Evolutionary conservation across 2,329 filamentous ascomycete genomes (phyloP).

Genomic region (Cadophora sp.): DNA sequence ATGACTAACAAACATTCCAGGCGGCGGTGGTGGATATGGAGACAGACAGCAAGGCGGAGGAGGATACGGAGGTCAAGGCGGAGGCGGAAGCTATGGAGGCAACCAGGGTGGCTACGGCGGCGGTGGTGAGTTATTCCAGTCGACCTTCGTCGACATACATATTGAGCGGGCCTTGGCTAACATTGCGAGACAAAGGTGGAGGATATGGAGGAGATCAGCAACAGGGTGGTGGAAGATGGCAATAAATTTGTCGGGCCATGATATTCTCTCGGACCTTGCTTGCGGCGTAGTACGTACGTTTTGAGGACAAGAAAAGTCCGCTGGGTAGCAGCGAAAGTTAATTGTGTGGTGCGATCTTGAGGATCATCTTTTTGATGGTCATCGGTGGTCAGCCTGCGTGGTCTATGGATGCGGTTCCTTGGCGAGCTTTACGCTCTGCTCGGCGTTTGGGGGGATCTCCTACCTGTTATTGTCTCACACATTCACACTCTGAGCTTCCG

Average conservation of each 20-base stretch:
- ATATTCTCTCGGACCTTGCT: conserved; percentile 42
- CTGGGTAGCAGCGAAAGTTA: conserved; percentile 45
- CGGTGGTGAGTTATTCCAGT: conserved; percentile 37
- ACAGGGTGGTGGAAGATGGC: conserved; percentile 41
- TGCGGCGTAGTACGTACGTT: conserved; percentile 38
- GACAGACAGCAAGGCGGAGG: conserved; percentile 61
- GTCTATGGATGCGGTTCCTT: conserved; percentile 45
- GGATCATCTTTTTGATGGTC: conserved; percentile 37
- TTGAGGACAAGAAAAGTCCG: conserved; percentile 44
- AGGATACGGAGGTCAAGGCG: conserved; percentile 49
- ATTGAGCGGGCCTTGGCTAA: conserved; percentile 32
- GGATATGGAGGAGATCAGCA: conserved; percentile 42
- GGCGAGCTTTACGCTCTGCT: conserved; percentile 43
- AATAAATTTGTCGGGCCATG: conserved; percentile 35
- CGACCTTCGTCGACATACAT: conserved; percentile 19
- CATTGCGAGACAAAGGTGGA: conserved; percentile 35
- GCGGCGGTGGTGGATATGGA: conserved; percentile 47
- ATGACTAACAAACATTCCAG: conserved; percentile 49
- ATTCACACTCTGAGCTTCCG: conserved; percentile 37
- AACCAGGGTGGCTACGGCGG: conserved; percentile 49
- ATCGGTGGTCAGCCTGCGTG: conserved; percentile 40
- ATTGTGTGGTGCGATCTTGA: conserved; percentile 43
- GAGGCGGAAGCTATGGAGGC: conserved; percentile 41
- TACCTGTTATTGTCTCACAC: conserved; percentile 42
- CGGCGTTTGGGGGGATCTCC: conserved; percentile 43